Conservation (phyloP, 2,329 filamentous ascomycete species). For the Epichloe aotearoae region DNA sequence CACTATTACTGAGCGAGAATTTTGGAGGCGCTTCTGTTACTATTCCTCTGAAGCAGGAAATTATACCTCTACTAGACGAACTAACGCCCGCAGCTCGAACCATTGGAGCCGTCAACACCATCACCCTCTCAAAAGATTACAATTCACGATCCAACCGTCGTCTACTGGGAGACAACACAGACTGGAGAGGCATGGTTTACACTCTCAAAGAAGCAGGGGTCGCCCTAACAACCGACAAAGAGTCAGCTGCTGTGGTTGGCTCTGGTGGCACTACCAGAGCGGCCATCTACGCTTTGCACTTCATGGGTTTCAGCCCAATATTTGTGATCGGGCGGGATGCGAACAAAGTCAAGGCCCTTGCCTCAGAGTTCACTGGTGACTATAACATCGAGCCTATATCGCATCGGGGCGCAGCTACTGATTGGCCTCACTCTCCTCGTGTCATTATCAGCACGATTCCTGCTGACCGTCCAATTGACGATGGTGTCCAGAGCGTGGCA, state of each 20-base stretch:
- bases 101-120: constrained; percentile 92
- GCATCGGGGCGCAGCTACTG: constrained; percentile 32
- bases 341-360: constrained; percentile 53
- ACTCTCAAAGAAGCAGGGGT: constrained; percentile 58
- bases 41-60: constrained; percentile 84
- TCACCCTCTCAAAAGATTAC: constrained; percentile 45
- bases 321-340: constrained; percentile 73
- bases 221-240: constrained; percentile 17
- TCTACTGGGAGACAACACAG: constrained; percentile 82
- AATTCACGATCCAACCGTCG: constrained; percentile 28
- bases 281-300: constrained; percentile 76
- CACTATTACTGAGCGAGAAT: constrained; percentile 52
- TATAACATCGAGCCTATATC: constrained; percentile 58
- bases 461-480: constrained; percentile 71
- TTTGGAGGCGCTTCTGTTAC: constrained; percentile 98
- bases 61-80: constrained; percentile 69
- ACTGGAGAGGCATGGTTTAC: constrained; percentile 85
- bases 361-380: constrained; percentile 55
- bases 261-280: constrained; percentile 86
- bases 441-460: constrained; percentile 87
- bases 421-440: constrained; percentile 34
- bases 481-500: constrained; percentile 52
- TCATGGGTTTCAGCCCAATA: constrained; percentile 72
- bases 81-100: constrained; percentile 64
- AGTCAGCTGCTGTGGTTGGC: constrained; percentile 68